These are phyloP conservation scores for Penicillium ucsense DNA, from an alignment of 495 filamentous ascomycete genomes.

Conservation along the genomic window DNA sequence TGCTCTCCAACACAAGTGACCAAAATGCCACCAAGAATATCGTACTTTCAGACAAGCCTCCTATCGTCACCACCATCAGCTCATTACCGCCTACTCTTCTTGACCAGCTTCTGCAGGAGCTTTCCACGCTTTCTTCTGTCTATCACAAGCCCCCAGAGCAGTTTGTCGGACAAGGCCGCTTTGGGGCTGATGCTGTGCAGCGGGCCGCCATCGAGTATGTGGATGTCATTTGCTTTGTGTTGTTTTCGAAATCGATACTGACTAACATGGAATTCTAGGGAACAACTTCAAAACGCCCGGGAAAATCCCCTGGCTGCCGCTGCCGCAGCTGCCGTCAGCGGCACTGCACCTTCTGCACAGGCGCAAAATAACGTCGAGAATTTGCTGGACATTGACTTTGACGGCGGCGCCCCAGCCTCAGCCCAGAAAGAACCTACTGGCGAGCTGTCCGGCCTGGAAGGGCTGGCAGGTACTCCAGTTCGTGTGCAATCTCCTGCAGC, in stretches of 20 bases:
- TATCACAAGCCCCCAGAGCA: slow-evolving; percentile 97
- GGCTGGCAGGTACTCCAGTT: slow-evolving; percentile 68
- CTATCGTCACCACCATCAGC: slow-evolving; percentile 87
- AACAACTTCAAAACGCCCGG: slow-evolving; percentile 76
- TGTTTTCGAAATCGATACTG: slow-evolving; percentile 61
- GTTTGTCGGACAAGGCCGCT: slow-evolving; percentile 90
- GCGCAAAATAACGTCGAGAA: slow-evolving; percentile 81
- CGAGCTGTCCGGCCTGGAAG: slow-evolving; percentile 60
- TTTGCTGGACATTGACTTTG: slow-evolving; percentile 95
- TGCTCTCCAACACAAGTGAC: slow-evolving; percentile 77
- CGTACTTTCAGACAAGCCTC: slow-evolving; percentile 86
- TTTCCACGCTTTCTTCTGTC: slow-evolving; percentile 96
- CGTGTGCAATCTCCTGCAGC: slow-evolving; percentile 57
- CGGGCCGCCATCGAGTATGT: slow-evolving; percentile 80
- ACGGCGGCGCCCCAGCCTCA: slow-evolving; percentile 84
- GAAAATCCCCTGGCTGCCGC: slow-evolving; percentile 92
- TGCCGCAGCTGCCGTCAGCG: slow-evolving; percentile 57
- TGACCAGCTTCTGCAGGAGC: slow-evolving; percentile 75
- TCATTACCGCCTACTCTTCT: slow-evolving; percentile 75
- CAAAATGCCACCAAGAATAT: slow-evolving; percentile 79
- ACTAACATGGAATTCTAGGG: slow-evolving; percentile 37
- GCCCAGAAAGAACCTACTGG: slow-evolving; percentile 59
- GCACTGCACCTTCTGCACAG: slow-evolving; percentile 37
- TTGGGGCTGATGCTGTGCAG: slow-evolving; percentile 89
- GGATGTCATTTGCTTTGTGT: neutral